Conservation (phyloP, 1,284 basidiomycete genomes). For the Cutaneotrichosporon arboriforme region DNA sequence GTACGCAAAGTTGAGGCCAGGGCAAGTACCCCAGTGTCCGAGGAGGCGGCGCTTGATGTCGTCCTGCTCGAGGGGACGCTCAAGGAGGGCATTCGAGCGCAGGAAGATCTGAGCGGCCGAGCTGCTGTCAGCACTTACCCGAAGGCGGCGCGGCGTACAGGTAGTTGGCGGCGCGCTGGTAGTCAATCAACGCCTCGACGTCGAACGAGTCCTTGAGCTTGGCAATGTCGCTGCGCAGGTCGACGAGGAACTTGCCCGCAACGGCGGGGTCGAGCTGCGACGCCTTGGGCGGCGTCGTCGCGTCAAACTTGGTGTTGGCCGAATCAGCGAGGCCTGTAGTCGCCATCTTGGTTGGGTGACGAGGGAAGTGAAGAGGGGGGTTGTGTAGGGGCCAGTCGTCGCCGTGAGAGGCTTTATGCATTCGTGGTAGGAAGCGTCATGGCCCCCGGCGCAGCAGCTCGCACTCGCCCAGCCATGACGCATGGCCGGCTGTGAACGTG, state of each 20-base stretch:
- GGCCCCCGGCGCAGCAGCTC: neutral
- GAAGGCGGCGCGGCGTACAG: constrained; percentile 20
- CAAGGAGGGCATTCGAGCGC: constrained; percentile 64
- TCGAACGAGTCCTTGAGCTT: constrained; percentile 25
- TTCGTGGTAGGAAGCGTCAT: too few species aligned
- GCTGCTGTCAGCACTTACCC: constrained; percentile 5
- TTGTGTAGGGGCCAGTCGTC: neutral
- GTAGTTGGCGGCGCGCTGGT: constrained; percentile 47
- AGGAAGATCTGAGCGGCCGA: constrained; percentile 66
- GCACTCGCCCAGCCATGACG: neutral
- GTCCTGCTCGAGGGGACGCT: constrained; percentile 56
- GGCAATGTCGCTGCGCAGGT: constrained; percentile 38
- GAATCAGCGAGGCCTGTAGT: constrained; percentile 39
- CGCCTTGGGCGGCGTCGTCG: constrained; percentile 42
- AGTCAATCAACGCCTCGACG: constrained; percentile 46
- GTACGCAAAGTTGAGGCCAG: constrained; percentile 70
- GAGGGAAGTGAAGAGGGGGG: neutral
- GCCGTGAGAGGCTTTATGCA: too few species aligned
- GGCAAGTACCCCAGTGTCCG: constrained; percentile 51
- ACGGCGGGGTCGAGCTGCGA: constrained; percentile 39
- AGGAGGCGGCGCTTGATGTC: constrained; percentile 75
- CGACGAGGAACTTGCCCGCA: constrained; percentile 44
- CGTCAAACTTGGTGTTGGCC: constrained; percentile 31
- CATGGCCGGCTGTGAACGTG: too few species aligned
- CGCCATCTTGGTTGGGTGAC: constrained; percentile 20